Evolutionary conservation across 805 yeast species (phyloP), one percentile per base, ranked within the genome.

Genomic region (Candida awuae): DNA sequence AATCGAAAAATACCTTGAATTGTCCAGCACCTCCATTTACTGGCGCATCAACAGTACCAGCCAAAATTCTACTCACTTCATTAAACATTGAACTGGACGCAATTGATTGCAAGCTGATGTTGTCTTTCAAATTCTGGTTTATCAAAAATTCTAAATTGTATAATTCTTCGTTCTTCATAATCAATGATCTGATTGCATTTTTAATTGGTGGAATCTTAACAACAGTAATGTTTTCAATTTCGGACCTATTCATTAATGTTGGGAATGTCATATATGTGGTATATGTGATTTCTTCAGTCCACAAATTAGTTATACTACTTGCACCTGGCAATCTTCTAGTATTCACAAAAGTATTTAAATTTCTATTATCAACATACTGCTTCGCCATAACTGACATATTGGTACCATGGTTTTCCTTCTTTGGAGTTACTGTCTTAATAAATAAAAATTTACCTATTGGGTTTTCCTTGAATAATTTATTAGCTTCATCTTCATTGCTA

Each of bases 21-120:
- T 82, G 86, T 2, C 85, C 84, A 46, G 86, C 84, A 42, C 96
- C 96, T 26, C 96, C 96, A 55, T 86, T 86, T 6, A 86, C 90
- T 3, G 95, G 95, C 0, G 95, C 77, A 55, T 85, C 94, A 39
- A 87, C 88, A 0, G 95, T 84, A 31, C 95, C 95, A 3, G 85
- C 73, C 39, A 80, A 63, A 51, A 75, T 76, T 58, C 90, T 67
- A 6, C 88, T 77, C 44, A 83, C 61, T 53, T 77, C 85, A 47
- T 71, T 70, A 55, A 79, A 78, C 21, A 72, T 56, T 0, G 77
- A 60, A 25, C 53, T 46, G 6, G 55, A 45, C 6, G 60, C 42
- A 30, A 57, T 49, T 6, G 50, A 39, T 16, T 37, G 31, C 28
- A 50, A 35, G 16, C 51, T 48, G 3, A 66, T 53, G 35, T 59